These are phyloP conservation scores for Chenopodium formosanum DNA, from an alignment of 148 eudicot genomes.

Conservation along the genomic window DNA sequence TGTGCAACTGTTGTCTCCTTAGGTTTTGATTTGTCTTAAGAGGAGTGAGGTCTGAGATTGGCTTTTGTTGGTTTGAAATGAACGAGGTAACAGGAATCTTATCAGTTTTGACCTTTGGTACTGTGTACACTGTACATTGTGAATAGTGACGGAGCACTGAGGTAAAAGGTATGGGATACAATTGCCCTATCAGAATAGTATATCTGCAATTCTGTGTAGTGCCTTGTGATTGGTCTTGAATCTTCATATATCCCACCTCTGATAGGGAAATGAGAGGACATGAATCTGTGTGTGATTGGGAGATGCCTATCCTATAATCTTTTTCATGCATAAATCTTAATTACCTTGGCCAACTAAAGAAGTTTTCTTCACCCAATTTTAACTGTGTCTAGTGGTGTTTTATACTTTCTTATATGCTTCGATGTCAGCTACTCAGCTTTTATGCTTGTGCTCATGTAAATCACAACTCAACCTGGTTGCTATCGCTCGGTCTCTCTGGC, in stretches of 20 bases:
- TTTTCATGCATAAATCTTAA: neutral
- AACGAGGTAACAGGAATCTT: neutral
- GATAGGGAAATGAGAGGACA: conserved; percentile 1
- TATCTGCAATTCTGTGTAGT: neutral
- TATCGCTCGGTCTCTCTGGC: neutral
- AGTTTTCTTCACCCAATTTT: neutral
- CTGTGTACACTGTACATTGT: neutral
- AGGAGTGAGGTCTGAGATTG: neutral
- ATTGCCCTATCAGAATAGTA: neutral
- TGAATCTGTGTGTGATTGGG: neutral
- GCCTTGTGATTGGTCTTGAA: neutral
- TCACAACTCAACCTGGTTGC: neutral
- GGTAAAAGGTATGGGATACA: neutral
- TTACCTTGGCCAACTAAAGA: neutral
- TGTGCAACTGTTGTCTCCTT: too few relatives aligned
- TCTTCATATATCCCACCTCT: neutral
- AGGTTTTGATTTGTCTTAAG: neutral
- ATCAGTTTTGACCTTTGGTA: neutral
- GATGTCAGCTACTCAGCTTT: neutral
- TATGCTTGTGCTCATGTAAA: neutral
- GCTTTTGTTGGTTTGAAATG: neutral
- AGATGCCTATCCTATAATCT: neutral
- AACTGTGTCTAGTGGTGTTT: neutral
- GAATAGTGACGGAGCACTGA: neutral
- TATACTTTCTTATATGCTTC: neutral